phyloP scores from a whole-genome alignment of 495 filamentous ascomycete species.

The Annulohypoxylon stygium region DNA sequence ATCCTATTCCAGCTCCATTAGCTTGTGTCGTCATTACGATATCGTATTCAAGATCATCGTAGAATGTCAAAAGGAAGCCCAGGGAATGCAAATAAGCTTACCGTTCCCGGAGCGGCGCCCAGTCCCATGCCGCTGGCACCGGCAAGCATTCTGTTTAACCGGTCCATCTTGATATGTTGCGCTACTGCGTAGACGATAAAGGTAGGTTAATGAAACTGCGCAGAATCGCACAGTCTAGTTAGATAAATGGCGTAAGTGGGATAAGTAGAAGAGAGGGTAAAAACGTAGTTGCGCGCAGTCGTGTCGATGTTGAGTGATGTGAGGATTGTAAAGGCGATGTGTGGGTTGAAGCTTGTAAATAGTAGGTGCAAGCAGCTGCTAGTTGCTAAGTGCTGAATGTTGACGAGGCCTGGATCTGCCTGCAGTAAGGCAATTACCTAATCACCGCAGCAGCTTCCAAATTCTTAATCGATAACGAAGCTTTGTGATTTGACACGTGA shows the following conservation, averaged over 20 bases:
- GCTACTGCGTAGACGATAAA: constrained; percentile 20
- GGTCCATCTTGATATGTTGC: constrained; percentile 73
- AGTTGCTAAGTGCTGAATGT: constrained; percentile 11
- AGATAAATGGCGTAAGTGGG: not conserved
- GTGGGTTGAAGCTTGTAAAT: constrained; percentile 36
- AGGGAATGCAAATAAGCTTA: constrained; percentile 60
- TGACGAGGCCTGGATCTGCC: constrained; percentile 49
- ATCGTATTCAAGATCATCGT: not conserved
- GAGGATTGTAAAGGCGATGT: constrained; percentile 12
- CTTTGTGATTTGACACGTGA: constrained; percentile 28
- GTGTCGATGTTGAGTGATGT: constrained; percentile 27
- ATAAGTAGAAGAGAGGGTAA: not conserved
- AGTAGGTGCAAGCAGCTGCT: not conserved
- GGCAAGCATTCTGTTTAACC: constrained; percentile 84
- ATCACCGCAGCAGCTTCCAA: constrained; percentile 20
- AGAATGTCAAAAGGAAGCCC: not conserved
- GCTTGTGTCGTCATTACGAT: not conserved
- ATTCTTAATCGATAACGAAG: constrained; percentile 44
- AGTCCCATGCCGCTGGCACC: constrained; percentile 83
- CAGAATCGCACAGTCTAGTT: not conserved
- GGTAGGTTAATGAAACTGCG: constrained; percentile 9
- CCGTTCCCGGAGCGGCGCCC: constrained; percentile 78
- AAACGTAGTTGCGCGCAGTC: not conserved
- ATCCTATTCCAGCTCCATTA: constrained; percentile 68
- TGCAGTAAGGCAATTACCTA: constrained; percentile 41